Conservation (phyloP, 2,329 filamentous ascomycete genomes). For the Stachybotrys chlorohalonatus region DNA sequence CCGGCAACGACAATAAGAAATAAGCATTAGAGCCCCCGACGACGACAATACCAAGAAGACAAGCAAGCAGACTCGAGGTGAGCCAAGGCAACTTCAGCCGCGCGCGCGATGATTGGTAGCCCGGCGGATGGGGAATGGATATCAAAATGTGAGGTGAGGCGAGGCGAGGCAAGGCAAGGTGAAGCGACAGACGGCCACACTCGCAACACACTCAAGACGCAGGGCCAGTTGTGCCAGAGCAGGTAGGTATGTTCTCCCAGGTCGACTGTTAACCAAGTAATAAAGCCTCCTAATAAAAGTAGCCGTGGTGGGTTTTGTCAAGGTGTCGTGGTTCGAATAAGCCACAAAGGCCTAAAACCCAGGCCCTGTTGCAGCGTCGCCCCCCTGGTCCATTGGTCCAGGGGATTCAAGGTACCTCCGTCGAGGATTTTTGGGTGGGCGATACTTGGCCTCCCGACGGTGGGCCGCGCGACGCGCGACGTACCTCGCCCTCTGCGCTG, state of each 20-base stretch:
- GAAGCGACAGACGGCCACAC: not conserved
- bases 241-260: not conserved
- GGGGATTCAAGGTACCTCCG: too few relatives aligned
- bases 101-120: not conserved
- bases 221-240: too few relatives aligned
- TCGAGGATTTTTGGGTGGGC: too few relatives aligned
- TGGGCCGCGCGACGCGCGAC: not conserved
- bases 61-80: not conserved
- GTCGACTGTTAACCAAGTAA: not conserved
- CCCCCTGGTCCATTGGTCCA: too few relatives aligned
- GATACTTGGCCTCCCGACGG: not conserved
- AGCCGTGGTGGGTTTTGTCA: slow-evolving; percentile 19
- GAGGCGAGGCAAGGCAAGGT: not conserved
- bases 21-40: slow-evolving; percentile 3
- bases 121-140: not conserved
- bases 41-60: slow-evolving; percentile 4
- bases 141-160: not conserved
- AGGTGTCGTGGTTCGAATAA: slow-evolving; percentile 32
- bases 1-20: slow-evolving; percentile 5
- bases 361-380: slow-evolving; percentile 1
- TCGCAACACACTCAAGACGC: too few relatives aligned
- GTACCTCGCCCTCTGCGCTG: not conserved
- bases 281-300: not conserved
- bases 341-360: slow-evolving; percentile 13
- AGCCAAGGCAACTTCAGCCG: not conserved